A percentile compares a stretch with the other conserved stretches of the same genome.
phyloP scores from a whole-genome alignment of 2,329 filamentous ascomycete genomes.

The Truncatella angustata region DNA sequence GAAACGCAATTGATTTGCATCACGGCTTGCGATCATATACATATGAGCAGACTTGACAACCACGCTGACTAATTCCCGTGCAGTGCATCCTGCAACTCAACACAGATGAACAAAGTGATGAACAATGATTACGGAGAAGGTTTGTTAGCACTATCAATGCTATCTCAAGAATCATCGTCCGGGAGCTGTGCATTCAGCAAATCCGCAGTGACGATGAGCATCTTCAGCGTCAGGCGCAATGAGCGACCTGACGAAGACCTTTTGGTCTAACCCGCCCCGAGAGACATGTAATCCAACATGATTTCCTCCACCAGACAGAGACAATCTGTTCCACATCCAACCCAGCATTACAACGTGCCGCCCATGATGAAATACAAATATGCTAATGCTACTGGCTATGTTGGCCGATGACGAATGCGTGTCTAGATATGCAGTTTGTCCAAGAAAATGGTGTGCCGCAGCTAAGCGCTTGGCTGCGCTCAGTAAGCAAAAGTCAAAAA shows the following conservation, averaged over 20 bases:
- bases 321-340: no score
- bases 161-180: not conserved
- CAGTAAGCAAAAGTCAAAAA: not conserved
- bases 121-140: not conserved
- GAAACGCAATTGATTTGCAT: no score
- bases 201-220: not conserved
- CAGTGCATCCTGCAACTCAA: no score
- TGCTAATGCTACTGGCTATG: no score
- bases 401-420: no score
- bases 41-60: no score
- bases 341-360: no score
- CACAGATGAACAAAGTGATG: not conserved
- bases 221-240: not conserved
- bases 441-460: not conserved
- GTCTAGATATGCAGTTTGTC: not conserved
- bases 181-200: not conserved
- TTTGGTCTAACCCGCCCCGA: not conserved
- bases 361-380: no score
- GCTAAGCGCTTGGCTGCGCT: not conserved
- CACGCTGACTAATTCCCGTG: no score
- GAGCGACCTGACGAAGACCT: not conserved
- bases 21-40: no score
- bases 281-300: not conserved
- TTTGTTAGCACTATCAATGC: constrained; percentile 6
- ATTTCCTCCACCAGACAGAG: not conserved